Conservation (phyloP, 2,329 filamentous ascomycete species). For the Xylaria sp. region DNA sequence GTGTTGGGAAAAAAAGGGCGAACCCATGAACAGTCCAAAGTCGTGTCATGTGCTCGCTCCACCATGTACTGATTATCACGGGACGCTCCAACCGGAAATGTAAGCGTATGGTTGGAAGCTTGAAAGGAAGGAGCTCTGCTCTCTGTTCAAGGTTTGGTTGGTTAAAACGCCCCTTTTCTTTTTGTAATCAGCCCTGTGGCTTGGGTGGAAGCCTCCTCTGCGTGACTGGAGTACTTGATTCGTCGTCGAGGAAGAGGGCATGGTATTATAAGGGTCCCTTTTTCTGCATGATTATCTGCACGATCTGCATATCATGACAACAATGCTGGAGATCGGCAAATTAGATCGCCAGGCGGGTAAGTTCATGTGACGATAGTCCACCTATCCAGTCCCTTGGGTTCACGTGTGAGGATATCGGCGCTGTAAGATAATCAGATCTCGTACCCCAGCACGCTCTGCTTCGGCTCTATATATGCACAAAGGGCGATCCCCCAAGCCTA, state of each 20-base stretch:
- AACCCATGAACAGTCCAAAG: neutral
- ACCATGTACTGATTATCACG: conserved; percentile 7
- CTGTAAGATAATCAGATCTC: neutral
- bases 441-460: neutral
- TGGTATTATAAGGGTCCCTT: conserved; percentile 6
- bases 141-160: neutral
- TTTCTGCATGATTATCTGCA: conserved; percentile 16
- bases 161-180: conserved; percentile 20
- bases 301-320: conserved; percentile 28
- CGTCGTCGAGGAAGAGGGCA: conserved; percentile 8
- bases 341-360: neutral
- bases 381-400: neutral
- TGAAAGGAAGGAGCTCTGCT: neutral
- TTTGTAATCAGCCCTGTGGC: conserved; percentile 34
- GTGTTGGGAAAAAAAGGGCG: conserved; percentile 1
- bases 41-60: neutral
- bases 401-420: neutral
- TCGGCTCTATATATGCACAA: conserved; percentile 3
- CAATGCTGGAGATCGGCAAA: conserved; percentile 15
- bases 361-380: neutral
- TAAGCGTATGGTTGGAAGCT: conserved; percentile 7
- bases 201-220: conserved; percentile 14
- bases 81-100: conserved; percentile 1
- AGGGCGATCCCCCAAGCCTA: conserved; percentile 16
- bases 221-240: conserved; percentile 18